A percentile compares a stretch with the other conserved stretches of the same genome.
phyloP scores from a whole-genome alignment of 768 basidiomycete genomes.

The Gloeophyllum trabeum region DNA sequence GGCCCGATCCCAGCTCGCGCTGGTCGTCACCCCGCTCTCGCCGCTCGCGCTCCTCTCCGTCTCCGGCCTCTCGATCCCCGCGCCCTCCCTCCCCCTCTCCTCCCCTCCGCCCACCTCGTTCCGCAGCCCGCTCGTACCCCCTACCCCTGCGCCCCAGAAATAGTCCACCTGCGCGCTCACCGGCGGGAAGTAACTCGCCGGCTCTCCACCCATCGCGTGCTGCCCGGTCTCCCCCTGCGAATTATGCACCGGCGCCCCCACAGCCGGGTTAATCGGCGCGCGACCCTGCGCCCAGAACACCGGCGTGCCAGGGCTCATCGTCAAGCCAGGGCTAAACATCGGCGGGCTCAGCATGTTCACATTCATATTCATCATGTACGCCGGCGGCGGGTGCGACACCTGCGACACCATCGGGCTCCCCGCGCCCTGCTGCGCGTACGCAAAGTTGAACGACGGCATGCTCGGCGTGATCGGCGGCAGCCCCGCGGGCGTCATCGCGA shows the following conservation, averaged over 20 bases:
- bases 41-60: background rate
- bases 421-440: background rate
- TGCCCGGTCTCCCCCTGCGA: background rate
- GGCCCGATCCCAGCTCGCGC: background rate
- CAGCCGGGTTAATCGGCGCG: conserved; percentile 44
- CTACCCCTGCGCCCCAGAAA: background rate
- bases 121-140: background rate
- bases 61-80: background rate
- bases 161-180: conserved; percentile 10
- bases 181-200: conserved; percentile 31
- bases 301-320: conserved; percentile 50
- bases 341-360: conserved; percentile 4
- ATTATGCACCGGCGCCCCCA: conserved; percentile 44
- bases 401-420: background rate
- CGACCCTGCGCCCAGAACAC: conserved; percentile 47
- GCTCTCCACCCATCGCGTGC: conserved; percentile 8
- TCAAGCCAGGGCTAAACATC: conserved; percentile 58
- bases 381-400: background rate
- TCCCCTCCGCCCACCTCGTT: background rate
- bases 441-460: conserved; percentile 90
- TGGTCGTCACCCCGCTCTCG: background rate
- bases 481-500: conserved; percentile 66
- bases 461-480: conserved; percentile 93
- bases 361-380: background rate
- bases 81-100: background rate